Evolutionary conservation across 805 yeast genomes (phyloP), one percentile per base, ranked within the genome.

Genomic region (Metschnikowia picachoensis): DNA sequence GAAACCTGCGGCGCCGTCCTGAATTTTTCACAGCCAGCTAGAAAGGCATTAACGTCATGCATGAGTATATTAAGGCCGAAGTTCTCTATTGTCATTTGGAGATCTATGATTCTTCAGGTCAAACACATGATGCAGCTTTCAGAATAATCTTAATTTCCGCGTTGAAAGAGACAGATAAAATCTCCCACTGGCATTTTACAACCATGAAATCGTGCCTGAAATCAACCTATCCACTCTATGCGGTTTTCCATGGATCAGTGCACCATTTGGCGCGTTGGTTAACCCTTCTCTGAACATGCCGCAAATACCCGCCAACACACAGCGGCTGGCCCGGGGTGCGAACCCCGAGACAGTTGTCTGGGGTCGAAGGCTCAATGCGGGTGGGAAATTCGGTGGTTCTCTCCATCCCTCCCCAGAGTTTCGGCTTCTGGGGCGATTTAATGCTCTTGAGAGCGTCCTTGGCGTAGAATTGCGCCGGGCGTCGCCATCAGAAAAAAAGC

Each of bases 331-430:
- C 48, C 31, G 9, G 40, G 54, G 50, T 43, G 49, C 57, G 56
- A 53, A 37, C 30, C 56, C 14, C 37, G 41, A 39, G 38, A 45
- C 33, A 42, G 43, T 35, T 20, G 27, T 29, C 27, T 34, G 30
- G 47, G 46, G 48, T 20, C 44, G 10, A 9, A 32, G 32, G 41
- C 43, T 44, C 46, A 58, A 53, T 20, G 61, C 68, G 74, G 75
- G 82, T 77, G 82, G 82, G 82, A 77, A 77, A 77, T 77, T 77
- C 82, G 82, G 82, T 77, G 82, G 71, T 73, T 60, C 78, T 48
- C 52, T 52, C 80, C 77, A 70, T 69, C 76, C 55, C 45, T 49
- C 50, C 39, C 43, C 35, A 33, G 47, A 29, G 53, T 38, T 20
- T 34, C 16, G 30, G 34, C 28, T 16, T 16, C 35, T 9, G 50